Conservation (phyloP, 1,139 yeast species). For the Saccharomyces pastorianus region DNA sequence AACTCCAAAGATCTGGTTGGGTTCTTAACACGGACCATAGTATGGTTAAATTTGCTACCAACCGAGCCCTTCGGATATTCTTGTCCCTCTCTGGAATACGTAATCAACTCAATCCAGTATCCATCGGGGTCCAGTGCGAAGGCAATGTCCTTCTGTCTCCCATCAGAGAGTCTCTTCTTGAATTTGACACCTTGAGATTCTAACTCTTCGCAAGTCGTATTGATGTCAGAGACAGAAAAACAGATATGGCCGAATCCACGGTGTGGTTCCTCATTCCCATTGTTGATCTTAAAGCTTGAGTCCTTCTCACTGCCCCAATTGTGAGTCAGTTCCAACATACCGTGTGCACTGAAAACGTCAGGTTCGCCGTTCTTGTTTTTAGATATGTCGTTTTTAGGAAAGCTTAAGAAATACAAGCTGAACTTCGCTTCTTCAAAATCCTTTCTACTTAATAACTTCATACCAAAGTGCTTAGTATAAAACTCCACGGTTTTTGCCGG, state of each 20-base stretch:
- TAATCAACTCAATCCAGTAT: slow-evolving; percentile 89
- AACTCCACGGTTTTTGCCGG: slow-evolving; percentile 66
- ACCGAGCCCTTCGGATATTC: slow-evolving; percentile 36
- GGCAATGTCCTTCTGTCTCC: slow-evolving; percentile 87
- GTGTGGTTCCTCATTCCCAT: slow-evolving; percentile 76
- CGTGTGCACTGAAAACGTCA: slow-evolving; percentile 46
- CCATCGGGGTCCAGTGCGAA: slow-evolving; percentile 93
- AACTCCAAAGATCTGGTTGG: slow-evolving; percentile 66
- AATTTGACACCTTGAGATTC: slow-evolving; percentile 56
- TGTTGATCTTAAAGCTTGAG: slow-evolving; percentile 49
- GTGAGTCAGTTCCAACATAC: slow-evolving; percentile 79
- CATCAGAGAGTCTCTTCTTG: slow-evolving; percentile 77
- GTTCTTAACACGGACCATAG: slow-evolving; percentile 90
- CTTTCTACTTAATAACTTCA: slow-evolving; percentile 50
- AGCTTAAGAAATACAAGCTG: slow-evolving; percentile 61
- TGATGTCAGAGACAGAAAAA: slow-evolving; percentile 75
- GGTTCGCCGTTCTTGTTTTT: slow-evolving; percentile 40
- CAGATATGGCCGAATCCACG: slow-evolving; percentile 95
- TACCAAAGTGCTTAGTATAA: slow-evolving; percentile 68
- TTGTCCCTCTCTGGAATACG: slow-evolving; percentile 37
- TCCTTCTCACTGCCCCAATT: slow-evolving; percentile 68
- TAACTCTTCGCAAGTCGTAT: slow-evolving; percentile 49
- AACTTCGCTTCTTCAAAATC: slow-evolving; percentile 50
- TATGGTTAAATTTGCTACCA: slow-evolving; percentile 68
- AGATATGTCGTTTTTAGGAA: slow-evolving; percentile 37